These are phyloP conservation scores for Termitomyces sp. DNA, from an alignment of 768 basidiomycete genomes.

Conservation along the genomic window DNA sequence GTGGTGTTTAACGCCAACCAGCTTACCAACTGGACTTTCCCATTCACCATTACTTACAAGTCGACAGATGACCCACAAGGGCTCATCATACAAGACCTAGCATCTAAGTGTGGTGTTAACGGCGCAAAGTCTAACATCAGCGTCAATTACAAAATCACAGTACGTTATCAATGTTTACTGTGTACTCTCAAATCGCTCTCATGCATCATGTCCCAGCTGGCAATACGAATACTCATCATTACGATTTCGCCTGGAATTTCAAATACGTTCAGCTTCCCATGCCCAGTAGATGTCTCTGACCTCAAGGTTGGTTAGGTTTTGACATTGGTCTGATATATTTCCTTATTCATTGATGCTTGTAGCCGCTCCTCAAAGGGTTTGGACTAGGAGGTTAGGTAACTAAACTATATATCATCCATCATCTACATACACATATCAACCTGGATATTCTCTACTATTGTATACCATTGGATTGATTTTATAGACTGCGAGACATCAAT, in stretches of 20 bases:
- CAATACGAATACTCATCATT: conserved; percentile 60
- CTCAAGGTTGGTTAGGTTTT: conserved; percentile 21
- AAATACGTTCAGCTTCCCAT: conserved; percentile 57
- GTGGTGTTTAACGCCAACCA: conserved; percentile 48
- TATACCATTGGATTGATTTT: background rate
- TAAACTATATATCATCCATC: background rate
- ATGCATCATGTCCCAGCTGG: conserved; percentile 39
- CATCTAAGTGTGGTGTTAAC: conserved; percentile 54
- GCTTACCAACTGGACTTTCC: conserved; percentile 70
- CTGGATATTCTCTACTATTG: conserved; percentile 1
- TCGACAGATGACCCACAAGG: conserved; percentile 47
- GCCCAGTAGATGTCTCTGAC: conserved; percentile 47
- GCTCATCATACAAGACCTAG: conserved; percentile 58
- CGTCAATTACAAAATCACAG: conserved; percentile 67
- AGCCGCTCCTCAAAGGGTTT: conserved; percentile 13
- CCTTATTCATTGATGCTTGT: background rate
- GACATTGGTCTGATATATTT: background rate
- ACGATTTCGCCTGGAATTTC: conserved; percentile 65
- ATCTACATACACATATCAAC: background rate
- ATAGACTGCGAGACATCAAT: too few species aligned
- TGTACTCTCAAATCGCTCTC: background rate
- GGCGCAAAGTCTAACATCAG: conserved; percentile 45
- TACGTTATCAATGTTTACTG: conserved; percentile 25
- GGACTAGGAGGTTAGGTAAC: conserved; percentile 3
- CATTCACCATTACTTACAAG: conserved; percentile 66